These are phyloP conservation scores for Priceomyces medius DNA, from an alignment of 805 yeast genomes.

Conservation along the genomic window DNA sequence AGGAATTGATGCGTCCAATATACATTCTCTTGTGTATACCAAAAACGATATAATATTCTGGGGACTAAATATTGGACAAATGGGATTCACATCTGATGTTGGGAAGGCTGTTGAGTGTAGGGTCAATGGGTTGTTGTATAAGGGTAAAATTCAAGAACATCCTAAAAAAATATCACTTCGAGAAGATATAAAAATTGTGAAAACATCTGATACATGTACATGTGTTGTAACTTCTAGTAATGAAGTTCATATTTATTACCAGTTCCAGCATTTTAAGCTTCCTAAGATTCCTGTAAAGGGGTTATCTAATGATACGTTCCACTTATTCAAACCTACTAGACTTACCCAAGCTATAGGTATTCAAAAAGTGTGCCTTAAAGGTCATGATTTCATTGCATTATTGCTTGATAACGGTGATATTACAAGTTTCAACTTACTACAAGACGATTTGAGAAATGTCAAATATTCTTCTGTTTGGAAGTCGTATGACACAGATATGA, in stretches of 20 bases:
- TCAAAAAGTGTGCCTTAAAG: slow-evolving; percentile 31
- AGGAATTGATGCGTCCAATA: slow-evolving; percentile 61
- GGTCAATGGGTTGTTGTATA: slow-evolving; percentile 25
- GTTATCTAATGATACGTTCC: slow-evolving; percentile 45
- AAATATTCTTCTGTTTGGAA: slow-evolving; percentile 58
- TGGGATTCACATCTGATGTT: slow-evolving; percentile 49
- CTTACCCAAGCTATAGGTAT: slow-evolving; percentile 42
- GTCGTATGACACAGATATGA: slow-evolving; percentile 56
- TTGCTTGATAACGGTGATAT: slow-evolving; percentile 63
- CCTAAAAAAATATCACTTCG: slow-evolving; percentile 44
- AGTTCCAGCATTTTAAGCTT: slow-evolving; percentile 54
- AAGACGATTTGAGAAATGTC: slow-evolving; percentile 33
- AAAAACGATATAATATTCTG: slow-evolving; percentile 54
- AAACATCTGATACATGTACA: slow-evolving; percentile 69
- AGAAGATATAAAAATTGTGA: slow-evolving; percentile 54
- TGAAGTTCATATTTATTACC: slow-evolving; percentile 62
- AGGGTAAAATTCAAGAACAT: slow-evolving; percentile 37
- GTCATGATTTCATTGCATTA: slow-evolving; percentile 45
- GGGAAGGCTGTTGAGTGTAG: slow-evolving; percentile 21
- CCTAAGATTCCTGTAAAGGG: slow-evolving; percentile 39
- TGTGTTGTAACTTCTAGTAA: slow-evolving; percentile 56
- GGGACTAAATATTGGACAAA: slow-evolving; percentile 83
- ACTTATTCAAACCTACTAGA: slow-evolving; percentile 51
- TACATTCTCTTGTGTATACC: slow-evolving; percentile 65
- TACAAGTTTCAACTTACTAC: slow-evolving; percentile 33